Percentiles rank a stretch among this genome's conserved stretches.
These are phyloP conservation scores for Pseudocercospora ulei DNA, from an alignment of 2,329 filamentous ascomycete species.

Conservation along the genomic window DNA sequence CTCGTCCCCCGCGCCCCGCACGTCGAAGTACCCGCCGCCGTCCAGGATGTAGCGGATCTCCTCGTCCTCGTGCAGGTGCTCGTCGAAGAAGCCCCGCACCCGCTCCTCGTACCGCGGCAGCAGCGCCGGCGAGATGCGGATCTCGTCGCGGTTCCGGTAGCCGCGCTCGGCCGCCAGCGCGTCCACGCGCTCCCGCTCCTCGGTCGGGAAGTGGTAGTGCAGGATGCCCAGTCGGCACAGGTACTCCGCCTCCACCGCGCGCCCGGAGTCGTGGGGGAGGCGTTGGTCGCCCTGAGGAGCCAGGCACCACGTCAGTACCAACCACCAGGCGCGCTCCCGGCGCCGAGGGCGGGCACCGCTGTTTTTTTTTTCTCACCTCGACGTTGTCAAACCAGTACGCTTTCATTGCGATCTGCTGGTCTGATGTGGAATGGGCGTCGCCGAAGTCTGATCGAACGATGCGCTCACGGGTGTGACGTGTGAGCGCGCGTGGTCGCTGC, in stretches of 20 bases:
- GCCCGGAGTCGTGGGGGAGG: constrained; percentile 75
- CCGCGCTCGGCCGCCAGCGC: constrained; percentile 60
- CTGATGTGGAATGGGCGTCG: too few relatives aligned
- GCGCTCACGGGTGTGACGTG: neutral
- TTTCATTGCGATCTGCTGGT: constrained; percentile 46
- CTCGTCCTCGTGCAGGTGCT: constrained; percentile 96
- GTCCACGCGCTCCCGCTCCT: constrained; percentile 58
- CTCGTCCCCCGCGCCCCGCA: constrained; percentile 67
- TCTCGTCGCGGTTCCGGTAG: constrained; percentile 93
- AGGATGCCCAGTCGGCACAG: constrained; percentile 69
- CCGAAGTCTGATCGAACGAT: too few relatives aligned
- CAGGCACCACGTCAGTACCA: constrained; percentile 9
- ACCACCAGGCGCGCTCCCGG: too few relatives aligned
- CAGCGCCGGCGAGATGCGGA: constrained; percentile 72
- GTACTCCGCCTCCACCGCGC: constrained; percentile 53
- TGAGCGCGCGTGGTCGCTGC: neutral
- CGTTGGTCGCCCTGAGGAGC: constrained; percentile 85
- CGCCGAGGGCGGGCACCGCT: too few relatives aligned
- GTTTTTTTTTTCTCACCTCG: constrained; percentile 42
- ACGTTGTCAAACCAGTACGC: constrained; percentile 63
- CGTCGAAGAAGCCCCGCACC: constrained; percentile 84
- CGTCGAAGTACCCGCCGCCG: constrained; percentile 87
- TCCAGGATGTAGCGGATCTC: constrained; percentile 92
- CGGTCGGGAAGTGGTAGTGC: constrained; percentile 58
- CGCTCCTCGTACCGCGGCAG: constrained; percentile 88